Conservation (phyloP, 2,329 filamentous ascomycete genomes). For the Lasiodiplodia theobromae region DNA sequence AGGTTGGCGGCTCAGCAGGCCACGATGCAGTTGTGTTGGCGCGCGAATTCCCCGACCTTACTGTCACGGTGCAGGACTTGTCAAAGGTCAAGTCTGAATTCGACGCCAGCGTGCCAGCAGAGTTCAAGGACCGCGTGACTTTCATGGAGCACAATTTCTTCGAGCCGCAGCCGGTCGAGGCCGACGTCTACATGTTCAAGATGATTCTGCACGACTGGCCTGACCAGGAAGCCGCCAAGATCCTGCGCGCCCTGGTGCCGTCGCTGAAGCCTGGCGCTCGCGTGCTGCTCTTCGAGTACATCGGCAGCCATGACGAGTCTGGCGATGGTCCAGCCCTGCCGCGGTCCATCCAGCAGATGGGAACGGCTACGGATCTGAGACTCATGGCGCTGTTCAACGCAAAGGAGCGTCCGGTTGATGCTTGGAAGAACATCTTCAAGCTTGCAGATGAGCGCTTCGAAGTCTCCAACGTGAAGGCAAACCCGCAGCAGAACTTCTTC, state of each 20-base stretch:
- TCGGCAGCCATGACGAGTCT: no score
- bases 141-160: constrained; percentile 11
- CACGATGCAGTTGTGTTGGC: constrained; percentile 39
- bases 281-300: constrained; percentile 45
- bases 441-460: no score
- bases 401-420: no score
- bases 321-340: no score
- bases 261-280: constrained; percentile 58
- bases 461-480: no score
- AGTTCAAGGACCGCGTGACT: background rate
- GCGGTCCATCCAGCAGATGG: no score
- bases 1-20: constrained; percentile 30
- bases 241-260: constrained; percentile 56
- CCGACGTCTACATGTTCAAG: constrained; percentile 37
- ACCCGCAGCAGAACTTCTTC: no score
- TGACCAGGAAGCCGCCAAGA: constrained; percentile 42
- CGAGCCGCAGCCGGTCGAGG: background rate
- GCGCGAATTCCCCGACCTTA: constrained; percentile 38
- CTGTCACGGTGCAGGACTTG: constrained; percentile 43
- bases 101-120: background rate
- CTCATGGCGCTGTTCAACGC: no score
- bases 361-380: no score
- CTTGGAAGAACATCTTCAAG: no score
- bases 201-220: constrained; percentile 48
- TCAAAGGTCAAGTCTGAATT: constrained; percentile 7